Evolutionary conservation across 2,329 filamentous ascomycete species (phyloP), one percentile per base, ranked within the genome.

Genomic region (Colletotrichum australisinense): DNA sequence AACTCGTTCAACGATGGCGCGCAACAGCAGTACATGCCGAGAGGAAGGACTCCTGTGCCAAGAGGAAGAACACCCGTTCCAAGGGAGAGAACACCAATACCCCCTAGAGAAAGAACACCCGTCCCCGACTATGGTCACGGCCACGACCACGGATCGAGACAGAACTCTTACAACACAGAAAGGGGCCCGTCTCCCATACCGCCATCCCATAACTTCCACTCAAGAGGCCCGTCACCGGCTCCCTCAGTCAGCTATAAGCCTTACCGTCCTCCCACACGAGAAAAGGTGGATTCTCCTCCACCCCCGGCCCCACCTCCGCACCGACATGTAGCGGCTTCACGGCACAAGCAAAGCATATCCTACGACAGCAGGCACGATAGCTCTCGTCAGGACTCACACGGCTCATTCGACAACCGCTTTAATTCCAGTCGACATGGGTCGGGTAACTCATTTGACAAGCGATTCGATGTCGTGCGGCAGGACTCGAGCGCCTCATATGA

Each of bases 241-340:
- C 84, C 82, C 5, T 81, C 80, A 5, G 80, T 79, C 67, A 80
- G 78, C 22, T 77, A 81, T 78, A 77, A 77, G 28, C 80, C 80
- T 32, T 76, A 78, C 70, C 80, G 78, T 77, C 71, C 71, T 16
- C 80, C 68, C 9, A 65, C 63, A 8, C 72, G 62, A 32, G 72
- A 83, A 24, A 81, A 86, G 57, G 84, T 85, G 49, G 88, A 89
- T 53, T 91, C 90, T 24, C 93, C 93, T 9, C 94, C 95, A 22
- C 95, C 95, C 8, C 95, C 95, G 2, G 92, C 95, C 2, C 95
- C 95, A 0, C 93, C 93, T 9, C 95, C 95, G 7, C 95, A 97
- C 75, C 92, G 95, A 8, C 94, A 95, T 82, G 88, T 85, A n/a
- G 73, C 66, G 14, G 49, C 75, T 35, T 32, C 77, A 8, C 76